Evolutionary conservation across 2,329 filamentous ascomycete species (phyloP), one percentile per base, ranked within the genome.

Genomic region (Stagonosporopsis cucurbitacearum): DNA sequence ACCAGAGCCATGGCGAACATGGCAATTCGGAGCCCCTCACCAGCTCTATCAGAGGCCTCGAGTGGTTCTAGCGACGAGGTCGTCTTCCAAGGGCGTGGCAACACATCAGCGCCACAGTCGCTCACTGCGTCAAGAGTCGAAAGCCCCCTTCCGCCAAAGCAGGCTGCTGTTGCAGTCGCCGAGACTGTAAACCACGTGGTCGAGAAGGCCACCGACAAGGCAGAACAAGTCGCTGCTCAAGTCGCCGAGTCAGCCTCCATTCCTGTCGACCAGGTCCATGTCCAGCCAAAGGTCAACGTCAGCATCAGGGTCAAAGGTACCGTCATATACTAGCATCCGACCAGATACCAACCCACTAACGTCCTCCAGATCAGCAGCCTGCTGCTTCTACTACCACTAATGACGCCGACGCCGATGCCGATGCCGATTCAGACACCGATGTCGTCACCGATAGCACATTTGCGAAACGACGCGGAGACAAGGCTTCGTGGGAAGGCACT

Each of bases 61-160:
- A 51, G 32, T 13, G 67, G 63, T 9, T 66, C 58, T 25, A 57
- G 88, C 66, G 89, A 90, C 43, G 91, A 96, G 61, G 79, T 91
- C 5, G 59, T 76, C 17, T 77, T 77, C 59, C 62, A 59, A 56
- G 74, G 74, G 7, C 70, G 74, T 42, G 55, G 54, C 13, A 57
- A 58, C 15, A 56, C 51, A 17, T 47, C 57, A 15, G 47, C 47
- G 20, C 48, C 56, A 12, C 25, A 45, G 30, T 46, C 50, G 25
- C 43, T 59, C 19, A n/a, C 47, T 3, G 25, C 46, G 0, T 56
- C 53, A 15, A 47, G 53, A 22, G 53, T 56, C 6, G 47, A 56
- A 25, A 56, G 47, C 13, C 53, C 53, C 3, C 22, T 55, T 28
- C 52, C 46, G 6, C 41, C 45, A 30, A 45, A 41, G 41, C 52